Evolutionary conservation across 129 eudicot species (phyloP).

Genomic region (Chrysanthemum lavandulifolium): DNA sequence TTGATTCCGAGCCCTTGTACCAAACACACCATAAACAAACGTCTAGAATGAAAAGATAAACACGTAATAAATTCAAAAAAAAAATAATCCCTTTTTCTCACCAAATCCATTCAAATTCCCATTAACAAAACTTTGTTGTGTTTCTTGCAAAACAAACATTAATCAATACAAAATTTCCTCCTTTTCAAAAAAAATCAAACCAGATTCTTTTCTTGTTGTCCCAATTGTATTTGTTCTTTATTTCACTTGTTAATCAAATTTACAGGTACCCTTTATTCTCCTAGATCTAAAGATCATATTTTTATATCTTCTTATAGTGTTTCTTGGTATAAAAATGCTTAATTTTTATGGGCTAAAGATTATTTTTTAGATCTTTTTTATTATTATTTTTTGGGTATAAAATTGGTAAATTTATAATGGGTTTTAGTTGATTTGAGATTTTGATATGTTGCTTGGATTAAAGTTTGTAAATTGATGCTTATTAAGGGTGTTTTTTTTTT

Average conservation of each 20-base stretch:
- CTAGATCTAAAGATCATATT: conserved; percentile 17
- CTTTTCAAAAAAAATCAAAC: not conserved
- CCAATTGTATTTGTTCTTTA: not conserved
- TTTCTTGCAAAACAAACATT: conserved; percentile 13
- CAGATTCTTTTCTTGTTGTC: conserved; percentile 19
- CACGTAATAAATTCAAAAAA: conserved; percentile 10
- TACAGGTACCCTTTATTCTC: conserved; percentile 25
- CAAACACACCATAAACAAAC: no score
- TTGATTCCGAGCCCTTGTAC: no score
- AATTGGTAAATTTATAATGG: no score
- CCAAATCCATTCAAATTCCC: conserved; percentile 17
- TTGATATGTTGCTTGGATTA: not conserved
- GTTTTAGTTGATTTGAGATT: no score
- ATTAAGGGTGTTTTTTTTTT: not conserved
- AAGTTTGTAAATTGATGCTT: conserved; percentile 9
- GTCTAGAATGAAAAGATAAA: conserved; percentile 7
- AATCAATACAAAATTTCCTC: not conserved
- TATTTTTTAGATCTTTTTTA: no score
- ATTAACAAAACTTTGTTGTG: not conserved
- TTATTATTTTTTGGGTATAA: no score
- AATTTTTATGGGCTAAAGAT: not conserved
- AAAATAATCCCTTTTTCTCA: not conserved
- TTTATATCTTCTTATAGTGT: not conserved
- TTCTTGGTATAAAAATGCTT: not conserved
- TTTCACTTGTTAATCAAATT: conserved; percentile 20